A percentile compares a stretch with the other conserved stretches of the same genome.
phyloP scores from a whole-genome alignment of 208 protist species.

The Trypanosoma brucei region DNA sequence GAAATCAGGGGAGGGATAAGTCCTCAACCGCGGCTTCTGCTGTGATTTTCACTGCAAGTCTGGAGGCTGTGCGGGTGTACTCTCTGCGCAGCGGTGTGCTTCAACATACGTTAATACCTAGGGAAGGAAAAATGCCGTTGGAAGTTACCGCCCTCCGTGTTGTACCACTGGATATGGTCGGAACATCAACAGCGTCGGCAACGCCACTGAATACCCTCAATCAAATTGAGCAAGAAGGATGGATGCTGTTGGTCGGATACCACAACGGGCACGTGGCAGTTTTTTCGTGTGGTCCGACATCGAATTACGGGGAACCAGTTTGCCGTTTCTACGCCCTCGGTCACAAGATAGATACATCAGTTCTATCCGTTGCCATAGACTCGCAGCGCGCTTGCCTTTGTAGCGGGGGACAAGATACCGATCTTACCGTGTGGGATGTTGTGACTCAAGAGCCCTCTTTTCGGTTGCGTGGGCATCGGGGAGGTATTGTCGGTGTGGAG shows the following conservation, averaged over 20 bases:
- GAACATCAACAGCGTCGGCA: neutral
- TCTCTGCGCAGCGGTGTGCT: constrained; percentile 71
- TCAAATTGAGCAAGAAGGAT: constrained; percentile 39
- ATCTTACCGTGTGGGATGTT: constrained; percentile 98
- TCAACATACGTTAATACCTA: constrained; percentile 66
- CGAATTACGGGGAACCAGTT: constrained; percentile 82
- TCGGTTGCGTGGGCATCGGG: constrained; percentile 84
- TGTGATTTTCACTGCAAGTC: constrained; percentile 69
- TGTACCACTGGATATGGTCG: constrained; percentile 29
- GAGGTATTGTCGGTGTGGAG: constrained; percentile 62
- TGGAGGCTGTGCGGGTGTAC: constrained; percentile 84
- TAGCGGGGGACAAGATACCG: constrained; percentile 94
- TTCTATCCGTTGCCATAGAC: constrained; percentile 81
- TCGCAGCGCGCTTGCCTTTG: constrained; percentile 51
- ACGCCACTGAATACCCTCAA: neutral
- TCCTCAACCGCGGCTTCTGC: constrained; percentile 20
- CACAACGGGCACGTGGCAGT: constrained; percentile 77
- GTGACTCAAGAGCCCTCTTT: constrained; percentile 62
- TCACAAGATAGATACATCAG: constrained; percentile 76
- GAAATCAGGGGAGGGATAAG: constrained; percentile 1
- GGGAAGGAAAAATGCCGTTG: constrained; percentile 69
- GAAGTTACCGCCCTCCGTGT: constrained; percentile 72
- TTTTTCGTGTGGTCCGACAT: constrained; percentile 58
- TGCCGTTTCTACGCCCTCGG: constrained; percentile 81
- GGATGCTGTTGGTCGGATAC: constrained; percentile 82